Conservation (phyloP, 1,139 yeast species). For the Yamadazyma membranifaciens region DNA sequence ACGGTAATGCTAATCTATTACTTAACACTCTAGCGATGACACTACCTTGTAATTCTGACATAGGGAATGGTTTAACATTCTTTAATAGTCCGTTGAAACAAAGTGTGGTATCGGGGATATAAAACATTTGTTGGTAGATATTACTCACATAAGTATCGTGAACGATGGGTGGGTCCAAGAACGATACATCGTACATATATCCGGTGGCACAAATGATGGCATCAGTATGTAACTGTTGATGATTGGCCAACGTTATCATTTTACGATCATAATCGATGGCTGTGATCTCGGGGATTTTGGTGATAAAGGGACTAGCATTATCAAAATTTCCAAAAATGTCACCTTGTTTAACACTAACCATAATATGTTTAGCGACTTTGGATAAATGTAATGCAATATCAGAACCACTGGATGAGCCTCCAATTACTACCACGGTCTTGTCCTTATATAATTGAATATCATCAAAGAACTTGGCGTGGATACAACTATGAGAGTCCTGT, state of each 20-base stretch:
- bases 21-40: constrained; percentile 39
- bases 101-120: constrained; percentile 43
- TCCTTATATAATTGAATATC: constrained; percentile 27
- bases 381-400: constrained; percentile 46
- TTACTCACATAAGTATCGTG: constrained; percentile 18
- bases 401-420: constrained; percentile 49
- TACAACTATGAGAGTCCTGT: constrained; percentile 24
- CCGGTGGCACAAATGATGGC: constrained; percentile 47
- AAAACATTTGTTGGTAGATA: constrained; percentile 43
- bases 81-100: constrained; percentile 37
- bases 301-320: constrained; percentile 11
- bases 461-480: constrained; percentile 45
- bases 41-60: constrained; percentile 46
- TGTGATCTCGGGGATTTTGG: constrained; percentile 26
- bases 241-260: constrained; percentile 26
- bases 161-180: constrained; percentile 18
- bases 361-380: constrained; percentile 35
- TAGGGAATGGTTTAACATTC: constrained; percentile 45
- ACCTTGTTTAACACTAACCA: constrained; percentile 29
- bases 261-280: constrained; percentile 23
- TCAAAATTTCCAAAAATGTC: constrained; percentile 10
- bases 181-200: constrained; percentile 42
- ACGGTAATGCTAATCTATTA: constrained; percentile 39
- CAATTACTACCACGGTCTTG: constrained; percentile 45
- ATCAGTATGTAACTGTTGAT: constrained; percentile 28